A percentile compares a stretch with the other conserved stretches of the same genome.
Conservation (phyloP, 2,329 filamentous ascomycete genomes). For the Metarhizium album region DNA sequence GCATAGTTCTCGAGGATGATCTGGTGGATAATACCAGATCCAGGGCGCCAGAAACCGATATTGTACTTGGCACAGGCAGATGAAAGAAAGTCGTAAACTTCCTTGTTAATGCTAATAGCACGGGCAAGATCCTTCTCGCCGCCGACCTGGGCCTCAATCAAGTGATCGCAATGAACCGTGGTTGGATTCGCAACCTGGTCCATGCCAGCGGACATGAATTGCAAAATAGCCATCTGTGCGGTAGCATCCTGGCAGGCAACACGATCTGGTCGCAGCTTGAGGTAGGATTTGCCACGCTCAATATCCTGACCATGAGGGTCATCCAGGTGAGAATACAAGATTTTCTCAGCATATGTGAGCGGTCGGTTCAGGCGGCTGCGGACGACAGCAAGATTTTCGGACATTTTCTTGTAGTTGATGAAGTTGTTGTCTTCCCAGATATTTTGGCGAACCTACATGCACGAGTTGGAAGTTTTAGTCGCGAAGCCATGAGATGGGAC, state of each 20-base stretch:
- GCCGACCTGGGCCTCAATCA: conserved; percentile 95
- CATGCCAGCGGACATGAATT: conserved; percentile 99
- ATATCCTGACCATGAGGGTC: conserved; percentile 95
- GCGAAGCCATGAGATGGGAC: not conserved
- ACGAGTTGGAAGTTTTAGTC: not conserved
- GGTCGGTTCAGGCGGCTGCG: conserved; percentile 83
- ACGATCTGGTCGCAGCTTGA: conserved; percentile 92
- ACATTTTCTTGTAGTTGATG: conserved; percentile 99
- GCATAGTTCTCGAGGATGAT: conserved; percentile 98
- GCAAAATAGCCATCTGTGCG: conserved; percentile 97
- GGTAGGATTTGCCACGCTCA: conserved; percentile 87
- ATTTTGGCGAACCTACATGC: conserved; percentile 72
- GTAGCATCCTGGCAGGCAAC: conserved; percentile 99
- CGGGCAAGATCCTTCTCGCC: conserved; percentile 87
- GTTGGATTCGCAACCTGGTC: conserved; percentile 85
- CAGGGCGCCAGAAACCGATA: conserved; percentile 99
- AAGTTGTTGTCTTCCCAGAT: conserved; percentile 93
- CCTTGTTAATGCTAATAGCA: conserved; percentile 91
- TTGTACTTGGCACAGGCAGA: conserved; percentile 97
- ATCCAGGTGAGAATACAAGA: conserved; percentile 97
- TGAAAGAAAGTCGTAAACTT: conserved; percentile 96
- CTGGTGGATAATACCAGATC: conserved; percentile 98
- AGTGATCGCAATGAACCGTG: conserved; percentile 97
- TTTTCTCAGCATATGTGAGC: conserved; percentile 94
- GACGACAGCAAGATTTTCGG: conserved; percentile 89